Evolutionary conservation across 441 rosid species (phyloP), one percentile per base, ranked within the genome.

Genomic region (Jatropha podagrica): DNA sequence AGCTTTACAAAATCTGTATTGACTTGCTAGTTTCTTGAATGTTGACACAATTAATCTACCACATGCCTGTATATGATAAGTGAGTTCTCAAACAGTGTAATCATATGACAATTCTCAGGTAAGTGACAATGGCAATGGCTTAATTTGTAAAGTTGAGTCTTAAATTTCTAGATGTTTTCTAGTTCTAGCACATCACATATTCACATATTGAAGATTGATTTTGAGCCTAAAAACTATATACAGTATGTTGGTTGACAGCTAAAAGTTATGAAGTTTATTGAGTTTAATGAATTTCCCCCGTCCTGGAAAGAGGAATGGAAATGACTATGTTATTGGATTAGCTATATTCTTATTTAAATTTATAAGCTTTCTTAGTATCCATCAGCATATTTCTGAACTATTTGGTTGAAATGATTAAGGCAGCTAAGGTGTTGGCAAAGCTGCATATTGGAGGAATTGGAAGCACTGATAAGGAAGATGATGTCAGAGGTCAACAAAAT

Each of bases 361-460:
- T 61, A 41, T 37, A 49, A 61, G 70, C 26, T 49, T 46, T 65
- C 60, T 69, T 55, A 54, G 62, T 62, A 61, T 65, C 20, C 27
- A 41, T 26, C 5, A 66, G n/a, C 18, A 18, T 48, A 74, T 60
- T 68, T 71, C 76, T 79, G 72, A 79, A 78, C 72, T 61, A 51
- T 51, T 69, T 59, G 68, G 15, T 63, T 80, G 82, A 18, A 56
- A 74, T 74, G 77, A 70, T 27, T 74, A 65, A 94, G 98, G 91
- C 88, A 68, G 94, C 83, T 80, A 91, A 88, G 81, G 67, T 86
- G 78, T 80, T 90, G 70, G 87, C 83, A 49, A 94, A 88, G 81
- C 85, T 91, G 76, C 86, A 88, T 54, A 76, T 91, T 55, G 77
- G 87, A 74, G 82, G 83, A 80, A 78, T 66, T 46, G 76, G 75